These are phyloP conservation scores for Paramecium bursaria DNA, from an alignment of 73 alveolate species.

Conservation along the genomic window DNA sequence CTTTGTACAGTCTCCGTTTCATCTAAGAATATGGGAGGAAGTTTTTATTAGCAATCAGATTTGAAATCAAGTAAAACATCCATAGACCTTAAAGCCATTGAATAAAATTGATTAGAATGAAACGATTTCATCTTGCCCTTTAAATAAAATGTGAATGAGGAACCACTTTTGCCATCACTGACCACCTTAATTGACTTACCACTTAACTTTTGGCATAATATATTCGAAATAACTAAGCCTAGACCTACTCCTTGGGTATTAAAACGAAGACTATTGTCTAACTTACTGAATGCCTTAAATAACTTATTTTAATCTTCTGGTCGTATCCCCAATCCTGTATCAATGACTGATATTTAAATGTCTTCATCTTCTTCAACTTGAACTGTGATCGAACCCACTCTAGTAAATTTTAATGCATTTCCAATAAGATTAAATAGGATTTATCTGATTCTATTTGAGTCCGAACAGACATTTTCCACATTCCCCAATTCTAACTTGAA, in stretches of 20 bases:
- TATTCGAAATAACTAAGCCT: conserved; percentile 68
- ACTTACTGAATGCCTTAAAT: conserved; percentile 61
- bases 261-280: not conserved
- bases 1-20: no score
- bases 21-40: no score
- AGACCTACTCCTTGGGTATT: conserved; percentile 66
- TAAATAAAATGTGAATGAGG: conserved; percentile 22
- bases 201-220: no score
- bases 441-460: conserved; percentile 57
- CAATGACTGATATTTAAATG: conserved; percentile 61
- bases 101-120: no score
- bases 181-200: not conserved
- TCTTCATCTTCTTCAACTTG: conserved; percentile 18
- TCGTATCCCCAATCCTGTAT: conserved; percentile 68
- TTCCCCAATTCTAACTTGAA: no score
- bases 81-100: no score
- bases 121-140: no score
- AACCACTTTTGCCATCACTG: conserved; percentile 2
- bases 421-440: conserved; percentile 66
- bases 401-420: conserved; percentile 66
- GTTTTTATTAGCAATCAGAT: no score
- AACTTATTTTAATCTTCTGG: conserved; percentile 44
- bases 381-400: conserved; percentile 53
- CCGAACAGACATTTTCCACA: no score
- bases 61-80: no score